A percentile compares a stretch with the other conserved stretches of the same genome.
Conservation (phyloP, 2,329 filamentous ascomycete species). For the Verticillium alfalfae region DNA sequence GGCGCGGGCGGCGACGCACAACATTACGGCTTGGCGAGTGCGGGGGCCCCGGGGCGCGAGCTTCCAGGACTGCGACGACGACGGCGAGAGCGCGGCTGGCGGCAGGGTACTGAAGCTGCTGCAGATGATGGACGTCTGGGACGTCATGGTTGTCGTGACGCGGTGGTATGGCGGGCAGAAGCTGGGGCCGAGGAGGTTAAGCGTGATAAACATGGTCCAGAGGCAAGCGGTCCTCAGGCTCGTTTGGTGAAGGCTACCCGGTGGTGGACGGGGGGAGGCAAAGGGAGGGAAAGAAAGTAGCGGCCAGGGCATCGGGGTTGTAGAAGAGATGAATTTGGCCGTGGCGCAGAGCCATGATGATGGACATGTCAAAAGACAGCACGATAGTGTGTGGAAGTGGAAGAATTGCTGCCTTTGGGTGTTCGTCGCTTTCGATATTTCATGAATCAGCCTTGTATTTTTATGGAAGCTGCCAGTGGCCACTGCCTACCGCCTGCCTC, state of each 20-base stretch:
- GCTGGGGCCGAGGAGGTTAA: slow-evolving; percentile 82
- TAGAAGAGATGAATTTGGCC: slow-evolving; percentile 13
- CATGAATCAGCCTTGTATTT: no score
- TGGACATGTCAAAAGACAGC: neutral
- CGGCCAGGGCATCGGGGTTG: neutral
- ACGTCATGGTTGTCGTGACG: slow-evolving; percentile 87
- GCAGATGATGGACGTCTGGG: slow-evolving; percentile 92
- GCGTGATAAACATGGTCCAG: slow-evolving; percentile 81
- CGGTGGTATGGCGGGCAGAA: slow-evolving; percentile 93
- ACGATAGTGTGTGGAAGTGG: no score
- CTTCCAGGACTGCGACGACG: slow-evolving; percentile 91
- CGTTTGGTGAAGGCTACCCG: slow-evolving; percentile 51
- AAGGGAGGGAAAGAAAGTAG: slow-evolving; percentile 19
- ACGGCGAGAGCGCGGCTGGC: slow-evolving; percentile 90
- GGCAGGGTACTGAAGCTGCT: slow-evolving; percentile 80
- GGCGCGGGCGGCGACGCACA: slow-evolving; percentile 83
- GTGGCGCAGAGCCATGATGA: slow-evolving; percentile 2
- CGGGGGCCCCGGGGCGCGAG: slow-evolving; percentile 48
- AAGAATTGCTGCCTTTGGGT: no score
- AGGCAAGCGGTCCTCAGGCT: slow-evolving; percentile 75
- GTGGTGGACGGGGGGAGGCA: slow-evolving; percentile 19
- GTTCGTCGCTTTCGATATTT: no score
- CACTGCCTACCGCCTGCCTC: no score
- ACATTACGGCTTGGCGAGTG: slow-evolving; percentile 93
- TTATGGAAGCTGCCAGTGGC: no score